Evolutionary conservation across 495 filamentous ascomycete genomes (phyloP).

Genomic region (Collariella sp.): DNA sequence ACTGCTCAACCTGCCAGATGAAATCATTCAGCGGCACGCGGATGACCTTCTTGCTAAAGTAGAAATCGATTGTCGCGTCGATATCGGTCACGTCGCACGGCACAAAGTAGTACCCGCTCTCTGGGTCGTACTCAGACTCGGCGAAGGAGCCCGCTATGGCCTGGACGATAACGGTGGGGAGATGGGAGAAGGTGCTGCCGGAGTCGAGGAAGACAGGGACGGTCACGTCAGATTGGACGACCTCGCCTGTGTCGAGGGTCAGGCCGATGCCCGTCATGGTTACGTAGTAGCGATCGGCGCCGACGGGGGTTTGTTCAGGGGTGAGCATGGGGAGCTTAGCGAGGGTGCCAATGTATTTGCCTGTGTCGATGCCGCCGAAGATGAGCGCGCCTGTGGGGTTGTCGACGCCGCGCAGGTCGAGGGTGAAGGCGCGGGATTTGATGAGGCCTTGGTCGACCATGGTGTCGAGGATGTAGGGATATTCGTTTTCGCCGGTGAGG

Average conservation of each 20-base stretch:
- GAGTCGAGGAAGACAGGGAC: slow-evolving; percentile 27
- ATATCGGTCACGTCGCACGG: slow-evolving; percentile 48
- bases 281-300: slow-evolving; percentile 26
- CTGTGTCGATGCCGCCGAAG: slow-evolving; percentile 67
- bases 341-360: slow-evolving; percentile 59
- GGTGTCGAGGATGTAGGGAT: slow-evolving; percentile 59
- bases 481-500: slow-evolving; percentile 41
- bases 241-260: slow-evolving; percentile 18
- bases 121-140: slow-evolving; percentile 16
- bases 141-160: slow-evolving; percentile 19
- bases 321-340: slow-evolving; percentile 39
- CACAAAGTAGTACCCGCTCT: slow-evolving; percentile 43
- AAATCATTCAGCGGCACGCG: slow-evolving; percentile 56
- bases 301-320: slow-evolving; percentile 20
- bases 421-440: slow-evolving; percentile 61
- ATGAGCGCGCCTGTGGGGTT: slow-evolving; percentile 55
- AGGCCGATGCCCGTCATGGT: slow-evolving; percentile 20
- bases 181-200: slow-evolving; percentile 20
- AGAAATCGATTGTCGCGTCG: slow-evolving; percentile 50
- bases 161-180: slow-evolving; percentile 22
- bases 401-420: slow-evolving; percentile 49
- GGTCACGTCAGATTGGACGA: slow-evolving; percentile 8
- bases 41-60: slow-evolving; percentile 45
- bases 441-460: slow-evolving; percentile 54
- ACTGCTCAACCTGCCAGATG: slow-evolving; percentile 32